Base-by-base conservation (phyloP, 306 rosid species). In the Prunus salicina region DNA sequence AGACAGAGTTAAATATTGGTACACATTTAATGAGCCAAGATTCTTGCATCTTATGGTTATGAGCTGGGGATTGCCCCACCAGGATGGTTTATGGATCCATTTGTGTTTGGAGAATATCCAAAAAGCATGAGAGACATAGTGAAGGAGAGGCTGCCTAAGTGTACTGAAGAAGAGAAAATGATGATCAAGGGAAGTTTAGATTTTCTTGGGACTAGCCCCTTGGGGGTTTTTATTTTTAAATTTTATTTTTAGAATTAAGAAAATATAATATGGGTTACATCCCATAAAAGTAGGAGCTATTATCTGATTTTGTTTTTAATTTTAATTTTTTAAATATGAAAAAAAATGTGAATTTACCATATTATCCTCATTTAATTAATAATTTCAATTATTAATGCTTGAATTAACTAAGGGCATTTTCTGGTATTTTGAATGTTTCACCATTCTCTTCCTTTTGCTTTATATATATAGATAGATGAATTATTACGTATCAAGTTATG, bases 1-100 rank as follows among this genome's bases (percentile, higher is more conserved):
- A 0, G 91, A 89, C 8, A 68, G 93, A 32, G 93, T 89, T 0
- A 87, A 89, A 25, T 27, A 72, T 60, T 89, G 93, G 93, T 80
- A 62, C 1, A 87, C 93, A 41, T 16, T 89, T 22, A 89, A 87
- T 57, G 93, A 89, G 72, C 91, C 89, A 0, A 67, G 2, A 34
- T 25, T 64, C 0, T 52, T 9, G 76, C 71, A 8, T 38, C 2
- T 45, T 71, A 32, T 34, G 95, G 88, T 3, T 90, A 82, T 61
- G 79, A 79, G n/a, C 45, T 73, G 6, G 95, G 95, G 0, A 82
- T 68, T 2, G 74, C 76, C 18, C 81, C 95, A 22, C 90, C 92
- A 4, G 86, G 82, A 25, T 79, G 83, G 81, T 11, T 64, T 53
- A 24, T 81, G 63, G 66, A 70, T 12, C 85, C 85, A 41, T 5